Evolutionary conservation across 805 yeast genomes (phyloP).

Genomic region (Metschnikowia cerradonensis): DNA sequence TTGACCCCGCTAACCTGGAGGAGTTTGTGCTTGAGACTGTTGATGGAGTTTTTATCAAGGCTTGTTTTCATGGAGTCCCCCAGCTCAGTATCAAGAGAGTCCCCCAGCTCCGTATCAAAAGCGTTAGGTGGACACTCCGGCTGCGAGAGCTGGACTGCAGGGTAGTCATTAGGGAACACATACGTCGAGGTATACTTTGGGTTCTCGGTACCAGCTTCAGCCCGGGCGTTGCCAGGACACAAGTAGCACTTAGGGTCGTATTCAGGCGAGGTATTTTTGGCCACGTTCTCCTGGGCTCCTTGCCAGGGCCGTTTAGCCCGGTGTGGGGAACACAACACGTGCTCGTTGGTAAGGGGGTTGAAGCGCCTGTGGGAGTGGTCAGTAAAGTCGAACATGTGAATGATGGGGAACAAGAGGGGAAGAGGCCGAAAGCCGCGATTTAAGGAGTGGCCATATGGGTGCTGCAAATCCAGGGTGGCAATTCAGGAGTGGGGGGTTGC

Average conservation of each 20-base stretch:
- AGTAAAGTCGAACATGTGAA: conserved; percentile 41
- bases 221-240: conserved; percentile 68
- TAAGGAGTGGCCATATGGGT: neutral
- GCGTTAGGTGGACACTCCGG: conserved; percentile 5
- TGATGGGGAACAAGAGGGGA: neutral
- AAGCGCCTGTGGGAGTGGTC: conserved; percentile 65
- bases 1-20: conserved; percentile 55
- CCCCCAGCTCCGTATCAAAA: conserved; percentile 10
- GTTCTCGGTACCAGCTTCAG: conserved; percentile 51
- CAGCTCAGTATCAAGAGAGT: no score
- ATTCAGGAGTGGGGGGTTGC: neutral
- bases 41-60: conserved; percentile 6
- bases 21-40: conserved; percentile 37
- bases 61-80: no score
- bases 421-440: neutral
- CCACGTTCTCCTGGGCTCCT: conserved; percentile 59
- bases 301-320: conserved; percentile 79
- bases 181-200: conserved; percentile 56
- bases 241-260: conserved; percentile 66
- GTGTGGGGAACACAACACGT: conserved; percentile 74
- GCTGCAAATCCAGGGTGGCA: no score
- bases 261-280: conserved; percentile 41
- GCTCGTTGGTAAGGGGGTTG: conserved; percentile 65
- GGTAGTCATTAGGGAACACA: conserved; percentile 63
- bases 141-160: conserved; percentile 56